These are phyloP conservation scores for Skeletonema costatum DNA, from an alignment of 108 stramenopile species.

Conservation along the genomic window DNA sequence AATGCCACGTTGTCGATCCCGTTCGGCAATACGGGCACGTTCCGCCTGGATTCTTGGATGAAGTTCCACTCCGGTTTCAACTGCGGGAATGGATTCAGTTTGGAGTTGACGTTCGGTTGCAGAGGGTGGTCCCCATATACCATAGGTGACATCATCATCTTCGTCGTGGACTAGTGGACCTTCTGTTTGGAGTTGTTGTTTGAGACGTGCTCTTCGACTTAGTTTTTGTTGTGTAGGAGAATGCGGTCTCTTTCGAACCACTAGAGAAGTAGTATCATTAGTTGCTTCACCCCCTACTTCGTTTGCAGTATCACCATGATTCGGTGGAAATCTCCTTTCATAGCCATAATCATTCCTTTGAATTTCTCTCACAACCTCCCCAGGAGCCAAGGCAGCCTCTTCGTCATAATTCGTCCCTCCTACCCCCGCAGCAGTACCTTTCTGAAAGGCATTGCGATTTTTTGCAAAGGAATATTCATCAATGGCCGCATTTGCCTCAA, in stretches of 20 bases:
- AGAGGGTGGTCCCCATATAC: slow-evolving; percentile 86
- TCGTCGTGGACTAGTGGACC: slow-evolving; percentile 68
- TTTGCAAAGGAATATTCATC: slow-evolving; percentile 63
- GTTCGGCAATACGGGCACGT: slow-evolving; percentile 70
- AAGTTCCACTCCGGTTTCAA: slow-evolving; percentile 58
- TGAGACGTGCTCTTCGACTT: slow-evolving; percentile 31
- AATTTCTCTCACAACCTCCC: slow-evolving; percentile 52
- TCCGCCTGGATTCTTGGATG: slow-evolving; percentile 72
- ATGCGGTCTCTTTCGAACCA: not conserved
- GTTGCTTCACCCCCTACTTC: not conserved
- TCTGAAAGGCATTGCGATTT: slow-evolving; percentile 72
- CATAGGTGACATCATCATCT: slow-evolving; percentile 81
- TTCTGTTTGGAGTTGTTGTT: slow-evolving; percentile 38
- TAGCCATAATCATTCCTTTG: slow-evolving; percentile 40
- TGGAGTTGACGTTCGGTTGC: slow-evolving; percentile 58
- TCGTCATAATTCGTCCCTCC: slow-evolving; percentile 29
- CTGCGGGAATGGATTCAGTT: slow-evolving; percentile 56
- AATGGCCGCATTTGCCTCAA: slow-evolving; percentile 54
- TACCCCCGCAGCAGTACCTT: slow-evolving; percentile 52
- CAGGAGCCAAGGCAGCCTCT: slow-evolving; percentile 38
- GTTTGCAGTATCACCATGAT: slow-evolving; percentile 21
- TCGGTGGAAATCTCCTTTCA: slow-evolving; percentile 28
- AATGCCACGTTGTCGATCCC: slow-evolving; percentile 64
- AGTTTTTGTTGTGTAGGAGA: not conserved
- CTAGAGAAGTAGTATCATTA: not conserved